These are phyloP conservation scores for Arachnopeziza araneosa DNA, from an alignment of 2,329 filamentous ascomycete species.

Conservation along the genomic window DNA sequence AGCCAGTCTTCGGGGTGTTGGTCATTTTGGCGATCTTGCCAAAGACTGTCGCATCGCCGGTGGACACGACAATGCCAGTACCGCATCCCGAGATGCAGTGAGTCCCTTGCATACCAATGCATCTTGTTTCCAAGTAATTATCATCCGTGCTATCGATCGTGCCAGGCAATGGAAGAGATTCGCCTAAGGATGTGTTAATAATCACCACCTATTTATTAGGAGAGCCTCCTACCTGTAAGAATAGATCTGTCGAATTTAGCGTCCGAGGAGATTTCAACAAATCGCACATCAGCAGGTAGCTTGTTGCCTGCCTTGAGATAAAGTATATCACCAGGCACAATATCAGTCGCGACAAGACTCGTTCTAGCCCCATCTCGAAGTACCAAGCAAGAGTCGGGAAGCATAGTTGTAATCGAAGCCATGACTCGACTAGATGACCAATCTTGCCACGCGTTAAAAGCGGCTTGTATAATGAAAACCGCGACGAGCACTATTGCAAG, in stretches of 20 bases:
- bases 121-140: conserved; percentile 72
- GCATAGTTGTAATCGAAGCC: conserved; percentile 73
- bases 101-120: conserved; percentile 74
- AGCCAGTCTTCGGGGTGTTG: conserved; percentile 58
- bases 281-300: conserved; percentile 66
- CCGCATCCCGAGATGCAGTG: conserved; percentile 67
- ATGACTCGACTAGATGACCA: conserved; percentile 74
- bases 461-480: conserved; percentile 65
- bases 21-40: conserved; percentile 70
- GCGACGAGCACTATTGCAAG: conserved; percentile 67
- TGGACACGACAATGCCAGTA: conserved; percentile 63
- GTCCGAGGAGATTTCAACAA: conserved; percentile 63
- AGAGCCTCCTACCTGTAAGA: conserved; percentile 49
- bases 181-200: conserved; percentile 37
- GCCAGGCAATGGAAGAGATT: conserved; percentile 59
- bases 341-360: conserved; percentile 47
- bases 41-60: conserved; percentile 68
- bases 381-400: conserved; percentile 66
- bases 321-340: conserved; percentile 69
- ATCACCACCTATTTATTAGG: not conserved
- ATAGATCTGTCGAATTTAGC: conserved; percentile 69
- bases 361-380: conserved; percentile 52
- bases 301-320: conserved; percentile 67
- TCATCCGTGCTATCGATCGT: conserved; percentile 61
- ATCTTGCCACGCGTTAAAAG: conserved; percentile 66